Conservation (phyloP, 2,329 filamentous ascomycete species). For the Mycocentrospora acerina region DNA sequence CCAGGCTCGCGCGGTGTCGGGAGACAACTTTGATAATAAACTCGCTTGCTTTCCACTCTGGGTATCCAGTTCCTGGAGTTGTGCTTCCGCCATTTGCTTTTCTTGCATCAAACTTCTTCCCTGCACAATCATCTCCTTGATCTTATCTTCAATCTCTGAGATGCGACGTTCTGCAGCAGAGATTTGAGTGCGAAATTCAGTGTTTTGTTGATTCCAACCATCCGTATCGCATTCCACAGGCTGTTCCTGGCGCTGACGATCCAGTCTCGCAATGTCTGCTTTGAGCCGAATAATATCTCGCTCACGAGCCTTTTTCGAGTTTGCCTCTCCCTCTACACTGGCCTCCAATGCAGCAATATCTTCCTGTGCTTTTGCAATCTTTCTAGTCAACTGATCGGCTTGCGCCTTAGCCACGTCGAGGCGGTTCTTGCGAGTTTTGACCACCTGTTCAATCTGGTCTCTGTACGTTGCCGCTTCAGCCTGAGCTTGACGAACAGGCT, state of each 20-base stretch:
- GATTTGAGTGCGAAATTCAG: slow-evolving; percentile 54
- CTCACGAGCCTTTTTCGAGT: slow-evolving; percentile 44
- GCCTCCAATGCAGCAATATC: slow-evolving; percentile 48
- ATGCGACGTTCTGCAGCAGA: slow-evolving; percentile 54
- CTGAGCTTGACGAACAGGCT: slow-evolving; percentile 69
- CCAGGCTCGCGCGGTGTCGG: slow-evolving; percentile 71
- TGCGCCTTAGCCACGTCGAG: slow-evolving; percentile 58
- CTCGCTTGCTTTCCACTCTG: slow-evolving; percentile 48
- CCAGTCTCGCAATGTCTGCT: slow-evolving; percentile 61
- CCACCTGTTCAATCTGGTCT: slow-evolving; percentile 56
- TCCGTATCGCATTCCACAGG: slow-evolving; percentile 68
- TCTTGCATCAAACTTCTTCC: slow-evolving; percentile 19
- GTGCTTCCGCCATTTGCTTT: slow-evolving; percentile 24
- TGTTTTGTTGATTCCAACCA: slow-evolving; percentile 71
- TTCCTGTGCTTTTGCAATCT: slow-evolving; percentile 38
- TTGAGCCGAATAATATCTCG: slow-evolving; percentile 33
- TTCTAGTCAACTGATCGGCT: slow-evolving; percentile 47
- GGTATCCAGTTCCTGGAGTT: slow-evolving; percentile 25
- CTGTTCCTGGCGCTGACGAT: slow-evolving; percentile 62
- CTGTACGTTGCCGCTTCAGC: slow-evolving; percentile 70
- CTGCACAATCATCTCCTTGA: slow-evolving; percentile 18
- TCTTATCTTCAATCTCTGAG: slow-evolving; percentile 46
- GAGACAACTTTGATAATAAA: slow-evolving; percentile 63
- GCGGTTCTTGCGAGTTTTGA: slow-evolving; percentile 56
- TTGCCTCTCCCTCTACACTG: slow-evolving; percentile 42